These are phyloP conservation scores for Aspergillus piperis DNA, from an alignment of 2,329 filamentous ascomycete species.

Conservation along the genomic window DNA sequence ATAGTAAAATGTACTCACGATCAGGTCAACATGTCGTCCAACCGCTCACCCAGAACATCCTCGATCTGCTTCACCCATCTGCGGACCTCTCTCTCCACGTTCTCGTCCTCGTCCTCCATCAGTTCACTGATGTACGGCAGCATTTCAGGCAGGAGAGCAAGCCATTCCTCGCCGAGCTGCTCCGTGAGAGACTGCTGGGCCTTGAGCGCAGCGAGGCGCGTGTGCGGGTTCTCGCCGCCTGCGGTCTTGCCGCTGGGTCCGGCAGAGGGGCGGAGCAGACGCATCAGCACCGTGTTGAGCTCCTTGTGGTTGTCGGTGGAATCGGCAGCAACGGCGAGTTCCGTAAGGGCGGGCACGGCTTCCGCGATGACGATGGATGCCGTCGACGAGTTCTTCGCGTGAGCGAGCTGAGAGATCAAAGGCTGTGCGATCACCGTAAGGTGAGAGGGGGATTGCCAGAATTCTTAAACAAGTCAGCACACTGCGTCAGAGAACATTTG, in stretches of 20 bases:
- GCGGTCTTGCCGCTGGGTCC: conserved; percentile 29
- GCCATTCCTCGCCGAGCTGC: conserved; percentile 87
- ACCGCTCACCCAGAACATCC: conserved; percentile 80
- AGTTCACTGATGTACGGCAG: conserved; percentile 92
- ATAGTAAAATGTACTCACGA: neutral
- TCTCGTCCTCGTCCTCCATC: conserved; percentile 94
- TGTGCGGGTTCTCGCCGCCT: conserved; percentile 62
- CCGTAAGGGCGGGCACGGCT: conserved; percentile 73
- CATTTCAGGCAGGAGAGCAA: conserved; percentile 90
- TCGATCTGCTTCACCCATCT: conserved; percentile 91
- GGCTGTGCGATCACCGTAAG: conserved; percentile 72
- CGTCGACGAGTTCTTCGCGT: conserved; percentile 40
- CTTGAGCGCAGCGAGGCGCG: conserved; percentile 78
- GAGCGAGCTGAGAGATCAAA: conserved; percentile 67
- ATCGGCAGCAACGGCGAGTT: conserved; percentile 76
- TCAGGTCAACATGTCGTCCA: conserved; percentile 89
- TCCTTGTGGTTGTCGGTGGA: conserved; percentile 89
- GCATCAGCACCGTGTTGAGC: conserved; percentile 76
- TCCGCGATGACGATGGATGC: conserved; percentile 53
- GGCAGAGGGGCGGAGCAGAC: conserved; percentile 66
- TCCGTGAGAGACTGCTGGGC: conserved; percentile 79
- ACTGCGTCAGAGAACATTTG: neutral
- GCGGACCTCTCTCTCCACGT: conserved; percentile 84
- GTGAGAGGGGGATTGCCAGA: conserved; percentile 91
- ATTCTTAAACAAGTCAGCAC: conserved; percentile 52